Evolutionary conservation across 2,329 filamentous ascomycete genomes (phyloP), one percentile per base, ranked within the genome.

Genomic region (Colletotrichum acutatum): DNA sequence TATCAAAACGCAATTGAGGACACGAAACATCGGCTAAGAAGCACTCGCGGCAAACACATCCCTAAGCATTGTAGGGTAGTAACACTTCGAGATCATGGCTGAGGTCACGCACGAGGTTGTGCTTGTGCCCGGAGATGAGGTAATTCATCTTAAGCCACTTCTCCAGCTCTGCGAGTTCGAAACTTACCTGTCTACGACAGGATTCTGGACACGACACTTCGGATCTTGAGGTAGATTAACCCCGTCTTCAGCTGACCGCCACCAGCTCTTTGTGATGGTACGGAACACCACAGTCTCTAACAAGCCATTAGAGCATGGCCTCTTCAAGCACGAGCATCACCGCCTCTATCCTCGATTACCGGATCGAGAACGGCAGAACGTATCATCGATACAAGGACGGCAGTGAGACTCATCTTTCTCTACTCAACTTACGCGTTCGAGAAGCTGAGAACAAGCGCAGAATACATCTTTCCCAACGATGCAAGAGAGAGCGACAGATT

Each of bases 241-340:
- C n/a, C n/a, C n/a, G n/a, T n/a, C n/a, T n/a, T n/a, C n/a, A n/a
- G n/a, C n/a, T n/a, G n/a, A n/a, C n/a, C n/a, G n/a, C n/a, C n/a
- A n/a, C n/a, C n/a, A 24, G 4, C 30, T 34, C 30, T 22, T 2
- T 14, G n/a, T 5, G 5, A 1, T 34, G n/a, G n/a, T 37, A 30
- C 4, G 22, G 7, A 4, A 2, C 9, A 26, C 4, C 1, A 8
- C 9, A 24, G 7, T 6, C 12, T 14, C 19, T 59, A 16, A 59
- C 5, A 59, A 4, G 9, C 12, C 2, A 26, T 12, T 7, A 69
- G 67, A 69, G 60, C 60, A 28, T 42, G 9, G 53, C 37, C 1
- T 59, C 59, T 8, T 80, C 79, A 32, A 78, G 78, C 0, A 78
- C 76, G 0, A 82, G 80, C 9, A 74, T 82, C 19, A 74, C 75